Evolutionary conservation across 495 filamentous ascomycete species (phyloP), one percentile per base, ranked within the genome.

Genomic region (Xylaria longipes): DNA sequence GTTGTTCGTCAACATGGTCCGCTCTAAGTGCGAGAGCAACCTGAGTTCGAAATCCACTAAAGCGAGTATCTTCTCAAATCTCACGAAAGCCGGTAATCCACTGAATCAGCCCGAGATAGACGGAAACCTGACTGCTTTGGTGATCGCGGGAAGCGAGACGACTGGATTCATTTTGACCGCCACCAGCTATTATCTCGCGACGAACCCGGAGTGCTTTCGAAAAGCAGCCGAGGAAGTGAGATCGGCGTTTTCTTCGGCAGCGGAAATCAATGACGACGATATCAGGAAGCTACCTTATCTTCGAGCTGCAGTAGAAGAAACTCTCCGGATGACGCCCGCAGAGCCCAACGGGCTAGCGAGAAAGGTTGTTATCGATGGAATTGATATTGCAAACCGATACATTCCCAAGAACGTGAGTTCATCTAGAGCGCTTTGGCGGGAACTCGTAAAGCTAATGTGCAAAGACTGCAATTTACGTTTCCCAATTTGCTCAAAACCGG

Each of bases 401-500:
- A 61, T 61, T 11, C 57, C 57, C 6, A 61, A 61, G n/a, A 14
- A 39, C 4, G 57, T 61, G 9, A 61, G 57, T 61, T 25, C 27
- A 25, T 25, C 8, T 25, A 41, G 2, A 41, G 35, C n/a, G 17
- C 8, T 39, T 33, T 54, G 2, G 15, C n/a, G 35, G 1, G 9
- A 61, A 22, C n/a, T n/a, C 15, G 14, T 20, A 14, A 25, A n/a
- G 35, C 57, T 61, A 39, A 61, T 25, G 2, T 31, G 9, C 9
- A 14, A 5, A 61, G 57, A 61, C 57, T 39, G 57, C 57, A 11
- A 39, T 61, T 35, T 61, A 61, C 35, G 57, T 61, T 31, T 61
- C 57, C 20, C 57, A 61, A 12, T 61, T 22, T 6, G 57, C 57
- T 39, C 33, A 41, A 25, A 61, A 61, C 22, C 31, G 35, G 33